Evolutionary conservation across 208 protist species (phyloP).

Genomic region (Leishmania martiniquensis): DNA sequence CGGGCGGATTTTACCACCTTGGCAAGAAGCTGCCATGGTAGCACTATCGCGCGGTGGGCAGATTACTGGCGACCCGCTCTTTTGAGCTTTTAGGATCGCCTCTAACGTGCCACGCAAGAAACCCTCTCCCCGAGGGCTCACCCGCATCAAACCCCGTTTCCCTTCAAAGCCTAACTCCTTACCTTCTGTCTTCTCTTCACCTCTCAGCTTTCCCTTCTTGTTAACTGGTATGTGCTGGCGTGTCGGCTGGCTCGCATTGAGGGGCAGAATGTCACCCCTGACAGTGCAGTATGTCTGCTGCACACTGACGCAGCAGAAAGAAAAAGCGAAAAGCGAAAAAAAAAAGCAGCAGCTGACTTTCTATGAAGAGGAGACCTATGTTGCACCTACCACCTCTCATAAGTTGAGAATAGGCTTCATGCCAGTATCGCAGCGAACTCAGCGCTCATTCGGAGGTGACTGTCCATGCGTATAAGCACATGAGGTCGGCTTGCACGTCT

Average conservation of each 20-base stretch:
- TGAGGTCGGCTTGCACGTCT: neutral
- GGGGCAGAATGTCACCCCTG: neutral
- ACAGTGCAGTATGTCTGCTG: neutral
- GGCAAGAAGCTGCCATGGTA: constrained; percentile 80
- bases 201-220: constrained; percentile 15
- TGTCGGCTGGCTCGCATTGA: neutral
- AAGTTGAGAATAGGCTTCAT: neutral
- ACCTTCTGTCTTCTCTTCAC: constrained; percentile 9
- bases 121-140: neutral
- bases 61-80: neutral
- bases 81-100: neutral
- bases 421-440: neutral
- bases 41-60: neutral
- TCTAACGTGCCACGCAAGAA: neutral
- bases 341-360: neutral
- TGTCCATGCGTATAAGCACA: neutral
- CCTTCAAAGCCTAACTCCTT: constrained; percentile 3
- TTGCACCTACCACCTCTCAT: neutral
- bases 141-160: neutral
- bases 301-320: neutral
- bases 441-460: neutral
- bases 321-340: neutral
- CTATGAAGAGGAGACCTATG: neutral
- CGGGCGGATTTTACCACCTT: constrained; percentile 82
- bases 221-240: constrained; percentile 4